Base-by-base conservation (phyloP, 805 yeast genomes). In the Kluyveromyces starmeri region DNA sequence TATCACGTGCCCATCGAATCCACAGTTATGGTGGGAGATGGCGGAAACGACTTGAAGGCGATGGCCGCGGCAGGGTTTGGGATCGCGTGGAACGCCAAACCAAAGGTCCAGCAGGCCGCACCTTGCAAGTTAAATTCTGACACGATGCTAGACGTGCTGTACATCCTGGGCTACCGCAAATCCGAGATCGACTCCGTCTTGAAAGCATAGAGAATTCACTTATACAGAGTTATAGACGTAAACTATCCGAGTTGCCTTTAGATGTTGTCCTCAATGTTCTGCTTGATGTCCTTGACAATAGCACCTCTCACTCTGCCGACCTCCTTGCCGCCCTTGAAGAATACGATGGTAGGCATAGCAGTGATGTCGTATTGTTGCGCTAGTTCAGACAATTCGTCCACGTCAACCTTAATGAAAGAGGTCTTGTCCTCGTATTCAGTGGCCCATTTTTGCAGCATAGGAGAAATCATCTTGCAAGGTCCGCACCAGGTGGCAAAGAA, bases 401-500 rank as follows among this genome's bases (percentile, higher is more conserved):
- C 95, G 55, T 89, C 97, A 36, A 92, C 76, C 72, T 89, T 86
- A 74, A 73, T 70, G 73, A 92, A 89, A 8, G 16, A 14, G 5
- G 33, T 18, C 10, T 19, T 14, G 49, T 70, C 73, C 49, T 80
- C 84, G 73, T 78, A 78, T 53, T 68, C 65, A 31, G 57, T 58
- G 27, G 86, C 67, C 55, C 88, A 79, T 61, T 81, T 80, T 57
- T 88, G 95, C 50, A 89, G 67, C 67, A 84, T 67, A 50, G 98
- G 98, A 37, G 96, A 88, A 64, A 92, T 81, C 77, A 83, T 83
- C 73, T 89, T 92, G 72, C 98, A 89, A 43, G 98, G 97, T 50
- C 96, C 96, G 65, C 98, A 89, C 96, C 97, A 92, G 42, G 88
- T 77, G 51, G 97, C 97, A 58, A 75, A 88, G 70, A 89, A 92